Conservation (phyloP, 176 grass and related monocot species). For the Otatea glauca region DNA sequence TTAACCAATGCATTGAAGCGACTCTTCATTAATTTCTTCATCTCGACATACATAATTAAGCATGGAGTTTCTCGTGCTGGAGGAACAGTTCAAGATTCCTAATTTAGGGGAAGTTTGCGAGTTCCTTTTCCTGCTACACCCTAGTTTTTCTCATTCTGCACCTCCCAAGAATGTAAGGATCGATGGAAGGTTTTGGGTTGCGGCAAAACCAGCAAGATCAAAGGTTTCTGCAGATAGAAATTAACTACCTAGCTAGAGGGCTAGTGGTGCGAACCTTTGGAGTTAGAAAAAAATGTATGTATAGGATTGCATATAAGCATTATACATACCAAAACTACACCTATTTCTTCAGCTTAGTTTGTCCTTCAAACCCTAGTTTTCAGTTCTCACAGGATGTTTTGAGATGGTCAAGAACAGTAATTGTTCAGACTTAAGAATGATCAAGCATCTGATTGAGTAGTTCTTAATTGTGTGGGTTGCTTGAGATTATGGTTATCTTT, state of each 20-base stretch:
- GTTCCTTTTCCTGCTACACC: slow-evolving; percentile 31
- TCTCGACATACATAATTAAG: slow-evolving; percentile 20
- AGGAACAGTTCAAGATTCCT: slow-evolving; percentile 13
- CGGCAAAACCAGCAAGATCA: slow-evolving; percentile 33
- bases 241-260: neutral
- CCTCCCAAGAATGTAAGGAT: slow-evolving; percentile 30
- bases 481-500: slow-evolving; percentile 14
- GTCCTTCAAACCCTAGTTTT: slow-evolving; percentile 35
- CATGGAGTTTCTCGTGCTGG: slow-evolving; percentile 32
- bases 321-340: neutral
- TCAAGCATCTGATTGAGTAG: slow-evolving; percentile 7
- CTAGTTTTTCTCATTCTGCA: slow-evolving; percentile 47
- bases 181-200: neutral
- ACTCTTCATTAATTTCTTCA: slow-evolving; percentile 22
- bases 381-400: neutral
- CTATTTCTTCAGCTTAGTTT: slow-evolving; percentile 20
- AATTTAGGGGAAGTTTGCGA: slow-evolving; percentile 43
- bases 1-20: slow-evolving; percentile 6
- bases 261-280: neutral
- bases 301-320: neutral
- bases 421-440: neutral
- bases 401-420: neutral
- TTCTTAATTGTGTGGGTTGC: neutral
- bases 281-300: neutral
- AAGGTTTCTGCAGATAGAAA: slow-evolving; percentile 6